These are phyloP conservation scores for Serendipita sp. DNA, from an alignment of 768 basidiomycete genomes.

Conservation along the genomic window DNA sequence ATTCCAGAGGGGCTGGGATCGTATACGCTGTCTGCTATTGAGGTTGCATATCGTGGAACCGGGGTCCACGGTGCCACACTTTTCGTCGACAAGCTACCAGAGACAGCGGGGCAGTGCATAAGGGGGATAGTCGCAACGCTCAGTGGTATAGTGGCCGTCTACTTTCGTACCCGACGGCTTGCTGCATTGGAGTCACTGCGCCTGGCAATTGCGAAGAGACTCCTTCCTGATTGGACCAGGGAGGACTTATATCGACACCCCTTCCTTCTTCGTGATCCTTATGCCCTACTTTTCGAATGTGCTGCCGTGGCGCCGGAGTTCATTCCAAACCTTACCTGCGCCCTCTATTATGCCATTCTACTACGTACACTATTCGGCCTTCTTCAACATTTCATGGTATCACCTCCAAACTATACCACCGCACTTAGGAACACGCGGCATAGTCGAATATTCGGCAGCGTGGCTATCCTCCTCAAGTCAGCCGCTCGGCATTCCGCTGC, in stretches of 20 bases:
- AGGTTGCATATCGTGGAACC: slow-evolving; percentile 61
- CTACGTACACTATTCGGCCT: slow-evolving; percentile 75
- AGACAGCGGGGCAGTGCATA: slow-evolving; percentile 60
- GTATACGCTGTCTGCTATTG: slow-evolving; percentile 71
- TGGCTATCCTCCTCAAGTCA: slow-evolving; percentile 81
- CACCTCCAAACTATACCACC: slow-evolving; percentile 9
- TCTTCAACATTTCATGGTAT: slow-evolving; percentile 45
- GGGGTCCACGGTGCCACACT: slow-evolving; percentile 27
- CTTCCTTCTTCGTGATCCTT: slow-evolving; percentile 74
- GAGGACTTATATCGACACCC: slow-evolving; percentile 72
- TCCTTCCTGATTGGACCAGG: slow-evolving; percentile 83
- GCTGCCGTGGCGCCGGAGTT: slow-evolving; percentile 83
- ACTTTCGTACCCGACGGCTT: slow-evolving; percentile 53
- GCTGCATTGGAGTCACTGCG: slow-evolving; percentile 62
- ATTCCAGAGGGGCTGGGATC: slow-evolving; percentile 82
- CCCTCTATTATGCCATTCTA: slow-evolving; percentile 81
- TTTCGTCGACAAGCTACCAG: slow-evolving; percentile 61
- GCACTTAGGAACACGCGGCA: slow-evolving; percentile 26
- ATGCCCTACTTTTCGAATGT: slow-evolving; percentile 76
- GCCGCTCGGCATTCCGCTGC: slow-evolving; percentile 78
- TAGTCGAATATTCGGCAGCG: slow-evolving; percentile 62
- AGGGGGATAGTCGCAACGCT: slow-evolving; percentile 59
- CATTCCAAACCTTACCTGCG: slow-evolving; percentile 70
- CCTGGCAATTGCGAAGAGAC: slow-evolving; percentile 74
- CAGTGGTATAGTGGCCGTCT: slow-evolving; percentile 42